Percentiles rank a stretch among this genome's conserved stretches.
phyloP scores from a whole-genome alignment of 805 yeast genomes.

The Danielia reshetovae region DNA sequence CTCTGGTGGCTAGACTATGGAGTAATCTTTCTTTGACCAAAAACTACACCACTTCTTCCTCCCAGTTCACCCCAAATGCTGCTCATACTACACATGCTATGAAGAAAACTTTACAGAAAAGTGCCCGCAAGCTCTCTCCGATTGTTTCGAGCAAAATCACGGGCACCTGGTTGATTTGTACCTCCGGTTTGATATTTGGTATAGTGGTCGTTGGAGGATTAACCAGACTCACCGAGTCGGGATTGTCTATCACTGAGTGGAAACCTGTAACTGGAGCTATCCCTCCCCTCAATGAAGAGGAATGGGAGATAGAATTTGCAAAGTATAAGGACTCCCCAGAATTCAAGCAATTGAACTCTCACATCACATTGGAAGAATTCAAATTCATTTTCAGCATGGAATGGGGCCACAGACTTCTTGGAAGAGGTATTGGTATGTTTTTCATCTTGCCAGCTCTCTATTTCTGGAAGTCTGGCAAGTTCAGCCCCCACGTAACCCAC shows the following conservation, averaged over 20 bases:
- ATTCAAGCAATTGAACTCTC: slow-evolving; percentile 82
- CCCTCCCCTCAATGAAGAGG: slow-evolving; percentile 77
- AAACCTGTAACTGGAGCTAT: slow-evolving; percentile 93
- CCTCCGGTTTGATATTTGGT: slow-evolving; percentile 87
- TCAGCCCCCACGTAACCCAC: slow-evolving; percentile 63
- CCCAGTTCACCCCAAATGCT: neutral
- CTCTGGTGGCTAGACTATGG: slow-evolving; percentile 8
- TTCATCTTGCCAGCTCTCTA: slow-evolving; percentile 83
- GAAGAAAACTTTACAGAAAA: slow-evolving; percentile 1
- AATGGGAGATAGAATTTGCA: slow-evolving; percentile 83
- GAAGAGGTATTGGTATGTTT: slow-evolving; percentile 82
- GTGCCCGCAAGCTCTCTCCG: slow-evolving; percentile 6
- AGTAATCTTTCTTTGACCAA: neutral
- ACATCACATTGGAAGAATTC: slow-evolving; percentile 86
- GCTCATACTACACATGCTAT: slow-evolving; percentile 1
- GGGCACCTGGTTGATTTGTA: slow-evolving; percentile 85
- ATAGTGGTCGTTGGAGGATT: slow-evolving; percentile 96
- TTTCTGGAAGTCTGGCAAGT: slow-evolving; percentile 62
- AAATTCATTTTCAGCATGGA: slow-evolving; percentile 95
- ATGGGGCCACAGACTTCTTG: slow-evolving; percentile 94
- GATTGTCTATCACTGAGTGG: slow-evolving; percentile 97
- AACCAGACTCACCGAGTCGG: slow-evolving; percentile 93
- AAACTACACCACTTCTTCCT: neutral
- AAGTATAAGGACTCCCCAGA: slow-evolving; percentile 88
- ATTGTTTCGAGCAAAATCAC: slow-evolving; percentile 38